These are phyloP conservation scores for Plasmodium knowlesi DNA, from an alignment of 169 alveolate genomes.

Conservation along the genomic window DNA sequence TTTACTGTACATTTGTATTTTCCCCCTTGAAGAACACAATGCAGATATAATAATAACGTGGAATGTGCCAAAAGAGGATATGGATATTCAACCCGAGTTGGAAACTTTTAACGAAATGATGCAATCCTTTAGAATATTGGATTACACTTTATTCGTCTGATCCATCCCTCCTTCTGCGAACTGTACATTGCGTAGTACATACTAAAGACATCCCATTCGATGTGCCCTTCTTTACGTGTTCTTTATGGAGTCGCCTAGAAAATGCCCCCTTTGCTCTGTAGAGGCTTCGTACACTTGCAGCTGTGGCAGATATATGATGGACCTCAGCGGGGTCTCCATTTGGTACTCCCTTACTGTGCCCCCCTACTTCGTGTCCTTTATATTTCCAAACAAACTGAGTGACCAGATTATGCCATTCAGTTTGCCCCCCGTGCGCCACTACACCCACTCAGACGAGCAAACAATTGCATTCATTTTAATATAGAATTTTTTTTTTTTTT, in stretches of 20 bases:
- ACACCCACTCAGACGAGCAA: background rate
- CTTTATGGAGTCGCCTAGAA: background rate
- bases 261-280: background rate
- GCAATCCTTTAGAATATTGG: conserved; percentile 41
- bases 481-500: background rate
- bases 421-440: background rate
- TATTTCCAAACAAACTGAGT: background rate
- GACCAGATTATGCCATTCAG: background rate
- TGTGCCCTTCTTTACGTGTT: background rate
- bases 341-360: background rate
- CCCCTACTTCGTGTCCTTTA: background rate
- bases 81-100: conserved; percentile 41
- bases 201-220: background rate
- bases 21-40: conserved; percentile 38
- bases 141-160: conserved; percentile 24
- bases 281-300: background rate
- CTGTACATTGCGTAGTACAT: background rate
- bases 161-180: background rate
- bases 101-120: conserved; percentile 40
- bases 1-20: conserved; percentile 31
- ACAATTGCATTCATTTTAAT: background rate
- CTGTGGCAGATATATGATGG: background rate
- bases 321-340: background rate
- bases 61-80: conserved; percentile 44
- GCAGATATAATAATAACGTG: conserved; percentile 72